phyloP scores from a whole-genome alignment of 2,329 filamentous ascomycete genomes.

The Nigrospora oryzae region DNA sequence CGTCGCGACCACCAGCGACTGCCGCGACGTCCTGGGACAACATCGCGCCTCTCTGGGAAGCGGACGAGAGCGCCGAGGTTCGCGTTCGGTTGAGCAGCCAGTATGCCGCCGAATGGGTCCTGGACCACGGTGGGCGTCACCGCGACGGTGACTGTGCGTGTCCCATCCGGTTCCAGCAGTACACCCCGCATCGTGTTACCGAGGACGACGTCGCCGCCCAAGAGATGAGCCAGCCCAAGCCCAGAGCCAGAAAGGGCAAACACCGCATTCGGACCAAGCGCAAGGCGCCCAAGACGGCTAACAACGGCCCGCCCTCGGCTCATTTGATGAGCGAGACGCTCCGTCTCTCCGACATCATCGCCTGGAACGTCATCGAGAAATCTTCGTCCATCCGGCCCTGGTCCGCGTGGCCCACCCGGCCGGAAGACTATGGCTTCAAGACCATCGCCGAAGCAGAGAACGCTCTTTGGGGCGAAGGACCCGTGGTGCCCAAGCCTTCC shows the following conservation, averaged over 20 bases:
- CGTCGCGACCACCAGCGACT: neutral
- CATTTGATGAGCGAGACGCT: neutral
- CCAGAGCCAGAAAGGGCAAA: neutral
- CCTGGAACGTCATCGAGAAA: neutral
- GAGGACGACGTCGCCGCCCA: neutral
- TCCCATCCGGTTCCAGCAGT: slow-evolving; percentile 20
- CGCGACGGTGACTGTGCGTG: slow-evolving; percentile 24
- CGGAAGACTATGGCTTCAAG: slow-evolving; percentile 1
- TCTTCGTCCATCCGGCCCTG: neutral
- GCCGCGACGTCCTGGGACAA: slow-evolving; percentile 1
- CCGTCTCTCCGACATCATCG: neutral
- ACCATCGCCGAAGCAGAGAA: neutral
- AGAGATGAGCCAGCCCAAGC: neutral
- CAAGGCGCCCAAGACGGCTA: neutral
- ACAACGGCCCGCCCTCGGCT: too few species aligned
- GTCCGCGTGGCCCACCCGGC: neutral
- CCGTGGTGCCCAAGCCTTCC: neutral
- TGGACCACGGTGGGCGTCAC: slow-evolving; percentile 28
- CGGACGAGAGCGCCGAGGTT: slow-evolving; percentile 8
- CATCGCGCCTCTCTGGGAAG: slow-evolving; percentile 9
- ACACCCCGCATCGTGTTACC: slow-evolving; percentile 8
- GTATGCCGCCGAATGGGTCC: slow-evolving; percentile 31
- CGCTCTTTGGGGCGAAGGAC: too few species aligned
- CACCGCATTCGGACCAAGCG: neutral
- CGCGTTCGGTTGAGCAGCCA: slow-evolving; percentile 23